Evolutionary conservation across 2,329 filamentous ascomycete genomes (phyloP).

Genomic region (Claviceps spartinae): DNA sequence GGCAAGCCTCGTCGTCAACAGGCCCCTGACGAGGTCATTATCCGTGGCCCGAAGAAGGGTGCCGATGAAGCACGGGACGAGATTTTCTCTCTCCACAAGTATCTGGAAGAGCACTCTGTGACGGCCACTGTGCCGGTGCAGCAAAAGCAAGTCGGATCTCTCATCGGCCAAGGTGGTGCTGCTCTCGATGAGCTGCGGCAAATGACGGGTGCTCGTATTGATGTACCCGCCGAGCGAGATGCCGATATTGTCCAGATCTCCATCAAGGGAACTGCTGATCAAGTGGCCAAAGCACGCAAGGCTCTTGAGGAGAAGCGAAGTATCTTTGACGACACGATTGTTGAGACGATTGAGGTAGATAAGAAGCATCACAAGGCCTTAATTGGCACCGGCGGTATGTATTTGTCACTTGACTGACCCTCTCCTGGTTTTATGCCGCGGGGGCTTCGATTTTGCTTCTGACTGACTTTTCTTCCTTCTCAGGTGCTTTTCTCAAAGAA

Average conservation of each 20-base stretch:
- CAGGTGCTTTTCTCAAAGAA: conserved; percentile 71
- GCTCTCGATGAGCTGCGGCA: conserved; percentile 85
- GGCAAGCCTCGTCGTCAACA: conserved; percentile 58
- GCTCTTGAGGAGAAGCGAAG: conserved; percentile 74
- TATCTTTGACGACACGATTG: conserved; percentile 80
- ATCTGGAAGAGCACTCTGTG: conserved; percentile 76
- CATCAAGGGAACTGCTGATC: conserved; percentile 82
- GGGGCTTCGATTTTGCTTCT: background rate
- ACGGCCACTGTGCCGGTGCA: conserved; percentile 71
- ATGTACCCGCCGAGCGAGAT: conserved; percentile 73
- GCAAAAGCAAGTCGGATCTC: conserved; percentile 80
- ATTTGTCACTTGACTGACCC: background rate
- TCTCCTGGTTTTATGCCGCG: background rate
- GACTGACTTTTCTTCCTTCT: conserved; percentile 2
- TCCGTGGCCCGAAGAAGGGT: conserved; percentile 84
- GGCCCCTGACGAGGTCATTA: conserved; percentile 72
- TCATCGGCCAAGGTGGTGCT: conserved; percentile 82
- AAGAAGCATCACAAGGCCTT: conserved; percentile 84
- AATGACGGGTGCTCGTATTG: conserved; percentile 74
- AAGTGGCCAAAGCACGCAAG: conserved; percentile 86
- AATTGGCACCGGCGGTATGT: conserved; percentile 77
- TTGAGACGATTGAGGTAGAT: conserved; percentile 76
- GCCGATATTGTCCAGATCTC: conserved; percentile 69
- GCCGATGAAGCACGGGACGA: conserved; percentile 88
- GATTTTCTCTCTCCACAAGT: conserved; percentile 77